Base-by-base conservation (phyloP, 2,329 filamentous ascomycete genomes). In the Exophiala sp. region DNA sequence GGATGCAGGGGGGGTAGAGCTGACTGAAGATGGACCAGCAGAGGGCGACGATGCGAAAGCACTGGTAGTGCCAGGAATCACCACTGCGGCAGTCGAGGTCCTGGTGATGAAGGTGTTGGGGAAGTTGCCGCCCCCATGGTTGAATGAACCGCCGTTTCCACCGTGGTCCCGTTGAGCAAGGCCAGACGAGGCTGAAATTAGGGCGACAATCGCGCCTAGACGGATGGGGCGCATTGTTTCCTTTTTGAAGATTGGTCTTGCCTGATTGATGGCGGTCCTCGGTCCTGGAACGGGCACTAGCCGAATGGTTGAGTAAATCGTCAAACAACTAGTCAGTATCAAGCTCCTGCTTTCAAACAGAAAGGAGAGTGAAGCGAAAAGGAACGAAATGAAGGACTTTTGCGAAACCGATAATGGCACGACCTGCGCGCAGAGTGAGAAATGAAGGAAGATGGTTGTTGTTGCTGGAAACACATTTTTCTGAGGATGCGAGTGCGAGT, bases 31-130 rank as follows among this genome's bases (percentile, higher is more conserved):
- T 6, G 9, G 9, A 34, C 1, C 14, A n/a, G 9, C 14, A 34
- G 30, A 40, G 9, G 24, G 24, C 10, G 24, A 10, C 6, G 24
- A 27, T 27, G 24, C 6, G 24, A 10, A 27, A 10, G 24, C 24
- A 13, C 7, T 32, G 7, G 29, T 10, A 32, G 29, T 32, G 3
- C 7, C 7, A 32, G 29, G 6, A n/a, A 37, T 13, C 34, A 19
- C 1, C 18, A 37, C 34, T 37, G 34, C 34, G 14, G 34, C 37
- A 3, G 50, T 32, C 32, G 49, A 50, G n/a, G 46, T 35, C 21
- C 32, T 37, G 1, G 54, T 56, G 45, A 53, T 37, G 30, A 53
- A 53, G 24, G 54, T 53, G 24, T 14, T 53, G 29, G 54, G 49
- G 19, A 27, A 16, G 24, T 47, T 50, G 18, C 50, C 53, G 30